A percentile compares a stretch with the other conserved stretches of the same genome.
These are phyloP conservation scores for Eustoma russellianum DNA, from an alignment of 257 asterid genomes.

Conservation along the genomic window DNA sequence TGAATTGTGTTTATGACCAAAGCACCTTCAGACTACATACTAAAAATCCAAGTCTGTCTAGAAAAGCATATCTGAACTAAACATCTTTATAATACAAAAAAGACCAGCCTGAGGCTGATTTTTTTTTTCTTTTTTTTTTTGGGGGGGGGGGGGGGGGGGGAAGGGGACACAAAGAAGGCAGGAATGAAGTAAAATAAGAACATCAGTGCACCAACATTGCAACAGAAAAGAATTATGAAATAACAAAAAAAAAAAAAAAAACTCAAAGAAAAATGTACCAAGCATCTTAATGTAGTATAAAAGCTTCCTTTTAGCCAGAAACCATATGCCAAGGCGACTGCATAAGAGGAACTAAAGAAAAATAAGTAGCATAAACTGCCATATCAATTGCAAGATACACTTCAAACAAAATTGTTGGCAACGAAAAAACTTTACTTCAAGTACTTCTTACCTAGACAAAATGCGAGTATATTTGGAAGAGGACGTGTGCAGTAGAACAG, in stretches of 20 bases:
- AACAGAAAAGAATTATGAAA: background rate
- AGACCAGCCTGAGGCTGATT: too few relatives aligned
- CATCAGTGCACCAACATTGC: too few relatives aligned
- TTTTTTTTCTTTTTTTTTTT: too few relatives aligned
- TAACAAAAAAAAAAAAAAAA: background rate
- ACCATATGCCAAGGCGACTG: constrained; percentile 93
- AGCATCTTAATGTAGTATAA: constrained; percentile 67
- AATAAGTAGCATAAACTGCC: constrained; percentile 1
- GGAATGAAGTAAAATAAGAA: too few relatives aligned
- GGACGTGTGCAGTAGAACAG: constrained; percentile 95
- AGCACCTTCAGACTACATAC: too few relatives aligned
- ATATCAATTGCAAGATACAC: background rate
- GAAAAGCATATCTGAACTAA: too few relatives aligned
- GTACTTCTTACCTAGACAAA: constrained; percentile 65
- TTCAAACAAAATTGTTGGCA: too few relatives aligned
- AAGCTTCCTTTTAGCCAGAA: constrained; percentile 67
- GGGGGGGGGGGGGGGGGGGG: too few relatives aligned
- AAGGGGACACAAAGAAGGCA: too few relatives aligned
- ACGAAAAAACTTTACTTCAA: background rate
- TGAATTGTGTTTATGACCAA: too few relatives aligned
- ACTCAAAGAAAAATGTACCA: constrained; percentile 45
- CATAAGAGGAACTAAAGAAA: constrained; percentile 7
- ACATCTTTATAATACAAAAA: too few relatives aligned
- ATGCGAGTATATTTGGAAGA: constrained; percentile 87
- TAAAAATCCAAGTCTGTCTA: too few relatives aligned